Conservation (phyloP, 129 eudicot genomes). For the Rutidosis leptorrhynchoides region DNA sequence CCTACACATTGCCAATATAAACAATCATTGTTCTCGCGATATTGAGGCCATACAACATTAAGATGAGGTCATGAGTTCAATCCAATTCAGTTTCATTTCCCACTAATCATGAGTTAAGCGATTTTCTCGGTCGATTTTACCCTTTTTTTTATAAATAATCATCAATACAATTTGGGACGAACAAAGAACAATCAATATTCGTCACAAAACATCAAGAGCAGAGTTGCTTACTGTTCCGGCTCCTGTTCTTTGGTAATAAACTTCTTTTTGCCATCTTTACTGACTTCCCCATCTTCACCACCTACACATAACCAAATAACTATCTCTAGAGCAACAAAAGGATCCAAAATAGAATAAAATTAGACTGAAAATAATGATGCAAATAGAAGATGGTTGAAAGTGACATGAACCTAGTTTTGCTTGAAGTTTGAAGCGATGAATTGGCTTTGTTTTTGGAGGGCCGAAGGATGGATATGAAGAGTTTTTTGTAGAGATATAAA, state of each 20-base stretch:
- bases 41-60: too few species aligned
- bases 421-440: slow-evolving; percentile 36
- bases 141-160: too few species aligned
- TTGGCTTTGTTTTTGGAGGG: slow-evolving; percentile 32
- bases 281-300: slow-evolving; percentile 62
- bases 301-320: slow-evolving; percentile 42
- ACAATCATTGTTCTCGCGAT: too few species aligned
- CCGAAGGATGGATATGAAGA: slow-evolving; percentile 23
- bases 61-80: too few species aligned
- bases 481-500: slow-evolving; percentile 26
- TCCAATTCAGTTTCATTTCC: too few species aligned
- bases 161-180: not conserved
- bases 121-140: too few species aligned
- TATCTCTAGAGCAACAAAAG: slow-evolving; percentile 15
- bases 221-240: slow-evolving; percentile 80
- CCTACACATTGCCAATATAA: slow-evolving; percentile 42
- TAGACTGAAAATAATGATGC: slow-evolving; percentile 4
- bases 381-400: not conserved
- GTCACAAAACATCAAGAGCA: not conserved
- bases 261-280: slow-evolving; percentile 73
- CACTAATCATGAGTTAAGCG: too few species aligned
- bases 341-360: not conserved
- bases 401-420: slow-evolving; percentile 69
- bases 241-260: slow-evolving; percentile 95
- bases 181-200: not conserved